phyloP scores from a whole-genome alignment of 345 rosid species.

The Boechera retrofracta region DNA sequence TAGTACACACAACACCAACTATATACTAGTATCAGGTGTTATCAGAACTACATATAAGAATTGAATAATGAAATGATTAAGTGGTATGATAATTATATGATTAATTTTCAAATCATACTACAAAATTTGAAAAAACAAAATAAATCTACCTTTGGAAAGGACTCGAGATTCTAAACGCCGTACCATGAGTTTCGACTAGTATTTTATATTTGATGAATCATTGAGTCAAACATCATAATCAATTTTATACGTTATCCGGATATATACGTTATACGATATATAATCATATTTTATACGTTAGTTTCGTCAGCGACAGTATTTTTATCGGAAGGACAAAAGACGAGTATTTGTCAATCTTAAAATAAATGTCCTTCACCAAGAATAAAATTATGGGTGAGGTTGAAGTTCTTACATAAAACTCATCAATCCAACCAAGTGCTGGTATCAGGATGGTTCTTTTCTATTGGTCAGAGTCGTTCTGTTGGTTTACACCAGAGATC shows the following conservation, averaged over 20 bases:
- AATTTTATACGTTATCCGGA: background rate
- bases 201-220: constrained; percentile 7
- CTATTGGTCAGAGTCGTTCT: too few species aligned
- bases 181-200: background rate
- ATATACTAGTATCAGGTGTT: background rate
- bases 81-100: background rate
- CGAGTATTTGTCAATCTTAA: background rate
- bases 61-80: constrained; percentile 4
- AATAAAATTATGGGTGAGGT: background rate
- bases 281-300: too few species aligned
- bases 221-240: constrained; percentile 15
- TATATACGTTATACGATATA: too few species aligned
- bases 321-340: background rate
- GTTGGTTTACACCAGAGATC: too few species aligned
- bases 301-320: background rate
- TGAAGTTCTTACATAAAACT: background rate
- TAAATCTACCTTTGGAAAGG: constrained; percentile 18
- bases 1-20: too few species aligned
- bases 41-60: background rate
- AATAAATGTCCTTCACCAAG: background rate
- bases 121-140: background rate
- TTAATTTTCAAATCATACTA: background rate
- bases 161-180: constrained; percentile 32
- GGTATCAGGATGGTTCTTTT: too few species aligned
- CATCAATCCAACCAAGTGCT: too few species aligned